Conservation (phyloP, 176 grass and related monocot genomes). For the Musa acuminata region DNA sequence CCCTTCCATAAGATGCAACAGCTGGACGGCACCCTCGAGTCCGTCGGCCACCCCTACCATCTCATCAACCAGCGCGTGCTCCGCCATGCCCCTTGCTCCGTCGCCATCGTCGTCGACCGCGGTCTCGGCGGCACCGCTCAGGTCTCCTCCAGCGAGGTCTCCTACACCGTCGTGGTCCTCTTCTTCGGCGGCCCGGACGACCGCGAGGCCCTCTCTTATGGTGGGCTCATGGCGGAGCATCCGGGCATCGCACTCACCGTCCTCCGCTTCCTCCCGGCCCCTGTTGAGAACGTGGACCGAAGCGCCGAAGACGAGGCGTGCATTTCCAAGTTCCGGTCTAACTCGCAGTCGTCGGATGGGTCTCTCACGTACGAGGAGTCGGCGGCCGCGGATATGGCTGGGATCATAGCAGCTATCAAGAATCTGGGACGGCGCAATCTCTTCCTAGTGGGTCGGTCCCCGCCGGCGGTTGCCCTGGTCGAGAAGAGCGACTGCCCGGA, state of each 20-base stretch:
- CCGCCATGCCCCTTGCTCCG: constrained; percentile 51
- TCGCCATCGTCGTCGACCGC: constrained; percentile 66
- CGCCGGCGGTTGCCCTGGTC: constrained; percentile 21
- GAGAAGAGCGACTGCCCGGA: constrained; percentile 31
- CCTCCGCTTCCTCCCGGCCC: constrained; percentile 19
- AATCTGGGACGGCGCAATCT: constrained; percentile 27
- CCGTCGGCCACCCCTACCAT: constrained; percentile 42
- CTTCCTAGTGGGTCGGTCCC: constrained; percentile 42
- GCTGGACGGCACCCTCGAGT: constrained; percentile 50
- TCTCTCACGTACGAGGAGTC: constrained; percentile 31
- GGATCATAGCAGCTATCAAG: constrained; percentile 25
- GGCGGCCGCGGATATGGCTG: constrained; percentile 1
- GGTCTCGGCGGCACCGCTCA: constrained; percentile 62
- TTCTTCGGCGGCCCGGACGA: constrained; percentile 81
- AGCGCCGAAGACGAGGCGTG: constrained; percentile 24
- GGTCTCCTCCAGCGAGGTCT: constrained; percentile 41
- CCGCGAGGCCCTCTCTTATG: constrained; percentile 65
- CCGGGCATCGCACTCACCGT: constrained; percentile 39
- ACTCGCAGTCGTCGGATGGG: background rate
- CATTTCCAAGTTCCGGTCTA: constrained; percentile 30
- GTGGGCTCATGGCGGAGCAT: constrained; percentile 57
- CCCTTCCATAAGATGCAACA: constrained; percentile 57
- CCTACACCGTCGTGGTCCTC: constrained; percentile 33
- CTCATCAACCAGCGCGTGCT: constrained; percentile 61
- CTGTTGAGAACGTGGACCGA: background rate